Conservation (phyloP, 164 flowering plant genomes). For the Tinospora cordifolia region DNA sequence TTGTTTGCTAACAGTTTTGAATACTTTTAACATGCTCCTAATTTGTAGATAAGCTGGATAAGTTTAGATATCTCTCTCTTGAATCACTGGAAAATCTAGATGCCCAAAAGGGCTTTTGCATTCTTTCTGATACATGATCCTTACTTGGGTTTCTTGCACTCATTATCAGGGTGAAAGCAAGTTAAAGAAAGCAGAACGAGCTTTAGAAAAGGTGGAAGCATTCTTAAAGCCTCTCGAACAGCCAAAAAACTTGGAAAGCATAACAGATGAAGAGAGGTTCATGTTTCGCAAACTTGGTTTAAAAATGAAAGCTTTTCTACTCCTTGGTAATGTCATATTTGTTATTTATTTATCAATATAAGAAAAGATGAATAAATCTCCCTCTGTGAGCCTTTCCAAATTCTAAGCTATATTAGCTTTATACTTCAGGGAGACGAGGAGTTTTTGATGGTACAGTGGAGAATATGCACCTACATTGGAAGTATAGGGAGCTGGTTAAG, state of each 20-base stretch:
- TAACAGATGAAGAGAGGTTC: conserved; percentile 90
- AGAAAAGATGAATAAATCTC: background rate
- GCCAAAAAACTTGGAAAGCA: conserved; percentile 58
- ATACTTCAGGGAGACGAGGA: conserved; percentile 81
- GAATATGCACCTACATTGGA: conserved; percentile 99
- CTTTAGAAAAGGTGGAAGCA: conserved; percentile 70
- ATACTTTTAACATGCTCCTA: background rate
- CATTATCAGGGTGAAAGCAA: conserved; percentile 60
- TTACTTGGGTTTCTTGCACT: background rate
- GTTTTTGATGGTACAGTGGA: conserved; percentile 96
- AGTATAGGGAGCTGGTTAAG: conserved; percentile 85
- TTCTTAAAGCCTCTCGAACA: conserved; percentile 58
- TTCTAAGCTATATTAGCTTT: background rate
- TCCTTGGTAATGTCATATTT: conserved; percentile 53
- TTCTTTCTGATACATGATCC: background rate
- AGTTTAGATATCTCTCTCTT: background rate
- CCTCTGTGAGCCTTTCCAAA: background rate
- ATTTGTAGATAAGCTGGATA: background rate
- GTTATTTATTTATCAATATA: background rate
- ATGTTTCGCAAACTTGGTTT: conserved; percentile 95
- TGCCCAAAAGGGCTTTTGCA: background rate
- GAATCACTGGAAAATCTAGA: background rate
- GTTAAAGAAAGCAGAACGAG: conserved; percentile 57
- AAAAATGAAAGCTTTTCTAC: conserved; percentile 88
- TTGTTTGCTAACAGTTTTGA: background rate